Evolutionary conservation across 2,329 filamentous ascomycete genomes (phyloP), one percentile per base, ranked within the genome.

Genomic region (Cercospora sp.): DNA sequence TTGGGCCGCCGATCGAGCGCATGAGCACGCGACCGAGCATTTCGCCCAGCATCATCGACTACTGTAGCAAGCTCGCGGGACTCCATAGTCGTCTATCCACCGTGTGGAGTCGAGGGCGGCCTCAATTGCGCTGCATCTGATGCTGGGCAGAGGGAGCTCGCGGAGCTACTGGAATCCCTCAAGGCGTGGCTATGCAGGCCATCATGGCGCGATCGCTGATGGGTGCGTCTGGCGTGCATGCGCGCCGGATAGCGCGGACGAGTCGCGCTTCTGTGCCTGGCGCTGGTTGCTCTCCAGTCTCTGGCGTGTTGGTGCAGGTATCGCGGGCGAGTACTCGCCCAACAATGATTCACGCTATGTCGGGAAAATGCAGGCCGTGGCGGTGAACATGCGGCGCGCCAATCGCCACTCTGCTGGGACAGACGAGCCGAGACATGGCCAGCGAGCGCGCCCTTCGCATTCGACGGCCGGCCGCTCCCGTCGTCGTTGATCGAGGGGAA

Each of bases 131-230:
- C 48, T 23, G 16, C 13, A 16, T 5, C 7, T 31, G 55, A 16
- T 13, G 30, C 28, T 31, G n/a, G 55, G 30, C 28, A 31, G 55
- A 58, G 26, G 53, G 55, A 31, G 55, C 28, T n/a, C 26, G 55
- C 55, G 55, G 55, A 58, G 55, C 55, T 58, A 13, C 23, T 26
- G 48, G 1, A 53, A 53, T 53, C 48, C 48, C 48, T 28, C 48
- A 23, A 26, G 48, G 48, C 48, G 48, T 58, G 55, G 55, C 55
- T 20, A 58, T 58, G 55, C 55, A 58, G 55, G 55, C 55, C 13
- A 13, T 31, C 30, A 62, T 48, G 59, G 18, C 51, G 59, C 59
- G 48, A 63, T 66, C 59, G 64, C 48, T 58, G 64, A 55, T 66
- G 64, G 51, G 18, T 4, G 55, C 28, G 5, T 3, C 33, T 48